Conservation (phyloP, 2,329 filamentous ascomycete species). For the Purpureocillium takamizusanense region DNA sequence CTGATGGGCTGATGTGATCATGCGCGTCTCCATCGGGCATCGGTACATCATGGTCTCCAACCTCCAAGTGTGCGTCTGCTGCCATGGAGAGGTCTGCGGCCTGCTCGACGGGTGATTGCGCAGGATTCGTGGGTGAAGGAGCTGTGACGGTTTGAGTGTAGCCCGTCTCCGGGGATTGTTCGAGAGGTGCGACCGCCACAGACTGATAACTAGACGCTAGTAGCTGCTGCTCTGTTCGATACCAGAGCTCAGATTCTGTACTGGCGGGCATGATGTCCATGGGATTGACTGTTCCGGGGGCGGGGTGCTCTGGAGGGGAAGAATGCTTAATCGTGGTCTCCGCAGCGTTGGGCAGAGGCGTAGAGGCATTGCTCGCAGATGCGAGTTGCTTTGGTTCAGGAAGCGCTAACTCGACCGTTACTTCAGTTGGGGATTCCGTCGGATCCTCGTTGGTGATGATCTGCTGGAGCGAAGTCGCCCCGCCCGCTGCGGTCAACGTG, state of each 20-base stretch:
- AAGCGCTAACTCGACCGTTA: constrained; percentile 7
- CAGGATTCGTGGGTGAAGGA: constrained; percentile 13
- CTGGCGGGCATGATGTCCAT: constrained; percentile 43
- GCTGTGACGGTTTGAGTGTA: constrained; percentile 6
- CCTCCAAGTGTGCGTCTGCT: constrained; percentile 10
- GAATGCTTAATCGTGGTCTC: constrained; percentile 10
- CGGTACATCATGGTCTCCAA: constrained; percentile 11
- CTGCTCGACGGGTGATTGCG: constrained; percentile 10
- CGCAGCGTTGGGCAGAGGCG: neutral
- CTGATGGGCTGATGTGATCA: constrained; percentile 13
- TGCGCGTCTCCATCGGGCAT: constrained; percentile 17
- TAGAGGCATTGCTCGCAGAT: constrained; percentile 6
- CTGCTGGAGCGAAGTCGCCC: neutral
- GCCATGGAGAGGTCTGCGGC: constrained; percentile 18
- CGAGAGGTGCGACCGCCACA: neutral
- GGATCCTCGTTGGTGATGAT: constrained; percentile 8
- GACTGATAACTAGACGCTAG: constrained; percentile 9
- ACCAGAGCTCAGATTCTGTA: constrained; percentile 26
- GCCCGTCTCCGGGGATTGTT: neutral
- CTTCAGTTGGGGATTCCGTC: constrained; percentile 21
- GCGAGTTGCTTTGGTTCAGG: constrained; percentile 7
- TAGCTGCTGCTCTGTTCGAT: constrained; percentile 27
- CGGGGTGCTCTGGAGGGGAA: constrained; percentile 22
- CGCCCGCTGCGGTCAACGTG: neutral
- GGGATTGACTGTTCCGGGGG: constrained; percentile 41